Evolutionary conservation across 2,329 filamentous ascomycete species (phyloP), one percentile per base, ranked within the genome.

Genomic region (Nemania sp.): DNA sequence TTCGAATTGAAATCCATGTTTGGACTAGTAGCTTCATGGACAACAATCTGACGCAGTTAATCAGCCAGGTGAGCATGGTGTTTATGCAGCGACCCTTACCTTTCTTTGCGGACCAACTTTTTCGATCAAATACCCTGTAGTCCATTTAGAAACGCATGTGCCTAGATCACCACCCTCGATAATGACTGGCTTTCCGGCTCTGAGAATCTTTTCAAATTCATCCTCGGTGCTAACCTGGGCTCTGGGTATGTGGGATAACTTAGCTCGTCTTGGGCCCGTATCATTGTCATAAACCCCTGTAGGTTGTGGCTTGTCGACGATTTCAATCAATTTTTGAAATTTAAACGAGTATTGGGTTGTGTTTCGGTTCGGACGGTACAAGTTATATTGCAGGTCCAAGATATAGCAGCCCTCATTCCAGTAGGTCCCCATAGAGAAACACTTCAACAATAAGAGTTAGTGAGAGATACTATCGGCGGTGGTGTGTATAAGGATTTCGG

Each of bases 371-470:
- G 31, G 24, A 6, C 12, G n/a, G 2, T 12, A 31, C 14, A 17
- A n/a, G 9, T 9, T 3, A 8, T 39, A 6, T 2, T 24, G 17
- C 9, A 60, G 22, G 49, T 55, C 20, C 0, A 63, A 22, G 30
- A 61, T 51, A 57, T 68, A 70, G 36, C 60, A 66, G 7, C 83
- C 83, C 26, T 78, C 77, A 45, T 91, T 92, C 89, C 90, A 95
- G 65, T 83, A 91, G 6, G 89, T 89, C 1, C 91, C 91, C 80
- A 96, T 96, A 0, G 90, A 91, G 74, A 96, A 96, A 69, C 91
- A 96, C 56, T 59, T 31, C 15, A 12, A 6, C 11, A 12, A 3
- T 3, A 19, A 20, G 5, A 39, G 36, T 52, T 20, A 52, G 56
- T 24, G 6, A 36, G 11, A 14, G 11, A 31, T n/a, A 33, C 44